Conservation (phyloP, 768 basidiomycete genomes). For the Mycena olivaceomarginata region DNA sequence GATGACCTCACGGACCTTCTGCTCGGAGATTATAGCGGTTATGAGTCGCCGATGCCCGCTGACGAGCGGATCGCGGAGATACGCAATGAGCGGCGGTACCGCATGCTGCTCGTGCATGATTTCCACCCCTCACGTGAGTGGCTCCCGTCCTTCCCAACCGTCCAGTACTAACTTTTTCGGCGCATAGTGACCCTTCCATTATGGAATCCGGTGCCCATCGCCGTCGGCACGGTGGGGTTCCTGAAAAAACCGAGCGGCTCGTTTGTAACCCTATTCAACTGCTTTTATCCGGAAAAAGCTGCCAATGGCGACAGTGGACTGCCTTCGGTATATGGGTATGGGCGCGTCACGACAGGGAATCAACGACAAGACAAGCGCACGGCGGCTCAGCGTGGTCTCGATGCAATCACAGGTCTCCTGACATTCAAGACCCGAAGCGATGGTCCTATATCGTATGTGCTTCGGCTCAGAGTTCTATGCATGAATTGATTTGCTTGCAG, state of each 20-base stretch:
- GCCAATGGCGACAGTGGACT: slow-evolving; percentile 65
- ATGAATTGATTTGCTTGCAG: slow-evolving; percentile 50
- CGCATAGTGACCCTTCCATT: slow-evolving; percentile 76
- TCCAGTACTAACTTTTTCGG: not conserved
- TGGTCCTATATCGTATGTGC: slow-evolving; percentile 62
- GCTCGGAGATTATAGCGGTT: slow-evolving; percentile 53
- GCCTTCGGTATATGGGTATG: slow-evolving; percentile 80
- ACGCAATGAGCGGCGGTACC: slow-evolving; percentile 80
- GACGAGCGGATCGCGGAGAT: slow-evolving; percentile 62
- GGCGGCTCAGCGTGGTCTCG: slow-evolving; percentile 74
- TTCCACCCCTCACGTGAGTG: slow-evolving; percentile 83
- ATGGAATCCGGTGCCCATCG: slow-evolving; percentile 79
- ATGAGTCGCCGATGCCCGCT: slow-evolving; percentile 61
- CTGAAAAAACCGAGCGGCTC: slow-evolving; percentile 76
- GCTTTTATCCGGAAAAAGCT: slow-evolving; percentile 71
- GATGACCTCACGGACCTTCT: slow-evolving; percentile 45
- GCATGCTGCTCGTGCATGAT: slow-evolving; percentile 78
- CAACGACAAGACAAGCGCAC: slow-evolving; percentile 76
- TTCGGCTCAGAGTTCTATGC: not conserved
- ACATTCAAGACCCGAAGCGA: slow-evolving; percentile 62
- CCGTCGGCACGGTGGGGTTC: slow-evolving; percentile 86
- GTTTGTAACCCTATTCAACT: slow-evolving; percentile 85
- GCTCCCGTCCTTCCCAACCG: slow-evolving; percentile 17
- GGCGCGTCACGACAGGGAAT: slow-evolving; percentile 66
- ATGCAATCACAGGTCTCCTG: slow-evolving; percentile 70